Evolutionary conservation across 345 rosid genomes (phyloP).

Genomic region (Noccaea bulbosa): DNA sequence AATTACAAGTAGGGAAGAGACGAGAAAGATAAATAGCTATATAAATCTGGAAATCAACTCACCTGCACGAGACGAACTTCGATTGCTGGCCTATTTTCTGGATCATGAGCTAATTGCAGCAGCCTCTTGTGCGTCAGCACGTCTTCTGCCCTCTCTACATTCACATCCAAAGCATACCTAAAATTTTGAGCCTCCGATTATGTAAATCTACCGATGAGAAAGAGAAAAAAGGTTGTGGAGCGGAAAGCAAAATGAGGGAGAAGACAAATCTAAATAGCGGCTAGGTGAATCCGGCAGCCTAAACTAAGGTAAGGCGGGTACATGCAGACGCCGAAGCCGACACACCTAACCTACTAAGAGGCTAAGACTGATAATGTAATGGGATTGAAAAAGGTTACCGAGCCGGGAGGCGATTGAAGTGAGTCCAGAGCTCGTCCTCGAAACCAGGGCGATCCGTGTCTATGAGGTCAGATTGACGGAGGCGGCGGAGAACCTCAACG

Average conservation of each 20-base stretch:
- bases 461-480: conserved; percentile 52
- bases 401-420: conserved; percentile 89
- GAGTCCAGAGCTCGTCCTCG: conserved; percentile 85
- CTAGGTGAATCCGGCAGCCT: background rate
- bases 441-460: conserved; percentile 70
- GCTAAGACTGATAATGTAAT: background rate
- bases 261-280: background rate
- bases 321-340: background rate
- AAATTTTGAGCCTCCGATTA: background rate
- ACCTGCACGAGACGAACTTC: conserved; percentile 69
- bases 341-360: too few relatives aligned
- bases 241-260: background rate
- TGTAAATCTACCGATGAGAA: background rate
- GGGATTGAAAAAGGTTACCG: conserved; percentile 50
- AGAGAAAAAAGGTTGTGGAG: background rate
- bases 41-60: conserved; percentile 5
- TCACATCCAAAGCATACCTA: conserved; percentile 97
- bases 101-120: conserved; percentile 44
- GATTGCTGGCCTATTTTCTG: conserved; percentile 38
- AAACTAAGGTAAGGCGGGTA: background rate
- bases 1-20: background rate
- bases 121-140: conserved; percentile 74
- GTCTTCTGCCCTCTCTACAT: conserved; percentile 95
- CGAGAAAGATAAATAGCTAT: background rate
- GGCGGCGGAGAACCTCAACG: conserved; percentile 73